Evolutionary conservation across 176 grass and related monocot genomes (phyloP).

Genomic region (Saccharum officinarum): DNA sequence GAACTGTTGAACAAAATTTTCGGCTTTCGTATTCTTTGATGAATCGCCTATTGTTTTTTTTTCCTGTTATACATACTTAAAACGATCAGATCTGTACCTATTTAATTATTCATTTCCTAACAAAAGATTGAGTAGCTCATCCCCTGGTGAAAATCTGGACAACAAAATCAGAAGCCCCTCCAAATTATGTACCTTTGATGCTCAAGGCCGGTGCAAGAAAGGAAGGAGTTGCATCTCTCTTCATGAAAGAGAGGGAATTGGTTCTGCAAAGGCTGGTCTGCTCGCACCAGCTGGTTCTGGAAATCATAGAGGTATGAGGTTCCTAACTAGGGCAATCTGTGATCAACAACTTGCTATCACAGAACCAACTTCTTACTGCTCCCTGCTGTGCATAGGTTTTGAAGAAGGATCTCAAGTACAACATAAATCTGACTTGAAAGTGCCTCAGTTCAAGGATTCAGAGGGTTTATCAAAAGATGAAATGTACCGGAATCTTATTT

Average conservation of each 20-base stretch:
- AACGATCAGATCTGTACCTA: slow-evolving; percentile 3
- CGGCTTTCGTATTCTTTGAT: slow-evolving; percentile 1
- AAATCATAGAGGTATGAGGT: slow-evolving; percentile 37
- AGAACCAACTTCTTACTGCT: slow-evolving; percentile 35
- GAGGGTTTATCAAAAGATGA: slow-evolving; percentile 26
- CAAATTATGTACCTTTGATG: slow-evolving; percentile 47
- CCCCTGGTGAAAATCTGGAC: slow-evolving; percentile 37
- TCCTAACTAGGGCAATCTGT: slow-evolving; percentile 25
- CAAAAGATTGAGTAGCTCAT: slow-evolving; percentile 46
- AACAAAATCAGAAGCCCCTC: slow-evolving; percentile 26
- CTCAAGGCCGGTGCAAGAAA: slow-evolving; percentile 54
- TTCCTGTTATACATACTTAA: slow-evolving; percentile 1
- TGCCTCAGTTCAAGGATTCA: slow-evolving; percentile 21
- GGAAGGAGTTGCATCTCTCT: slow-evolving; percentile 53
- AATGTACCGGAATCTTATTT: slow-evolving; percentile 41
- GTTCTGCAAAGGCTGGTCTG: slow-evolving; percentile 25
- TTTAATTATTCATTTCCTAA: slow-evolving; percentile 25
- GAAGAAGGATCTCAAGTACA: slow-evolving; percentile 38
- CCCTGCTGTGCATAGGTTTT: slow-evolving; percentile 45
- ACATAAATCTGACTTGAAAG: slow-evolving; percentile 25
- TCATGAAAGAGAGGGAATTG: slow-evolving; percentile 49
- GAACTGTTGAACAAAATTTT: background rate
- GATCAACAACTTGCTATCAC: slow-evolving; percentile 19
- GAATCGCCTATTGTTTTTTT: background rate
- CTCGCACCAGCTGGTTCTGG: slow-evolving; percentile 36